Percentiles rank a stretch among this genome's conserved stretches.
Conservation (phyloP, 495 filamentous ascomycete species). For the Neurospora sp. region DNA sequence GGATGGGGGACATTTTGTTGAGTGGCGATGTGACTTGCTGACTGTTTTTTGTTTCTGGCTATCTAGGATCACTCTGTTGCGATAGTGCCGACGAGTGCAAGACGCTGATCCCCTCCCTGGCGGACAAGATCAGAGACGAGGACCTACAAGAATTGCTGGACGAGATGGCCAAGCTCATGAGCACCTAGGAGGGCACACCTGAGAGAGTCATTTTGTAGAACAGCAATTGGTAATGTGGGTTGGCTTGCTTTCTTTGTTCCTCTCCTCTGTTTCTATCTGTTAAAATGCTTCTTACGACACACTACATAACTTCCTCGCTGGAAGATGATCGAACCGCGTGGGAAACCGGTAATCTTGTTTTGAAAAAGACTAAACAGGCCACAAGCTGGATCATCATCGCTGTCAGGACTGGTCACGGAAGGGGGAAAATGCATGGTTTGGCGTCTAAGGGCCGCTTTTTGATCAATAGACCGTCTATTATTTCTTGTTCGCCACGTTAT, state of each 20-base stretch:
- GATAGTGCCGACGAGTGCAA: constrained; percentile 91
- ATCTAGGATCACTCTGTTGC: constrained; percentile 75
- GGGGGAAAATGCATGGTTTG: not conserved
- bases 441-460: not conserved
- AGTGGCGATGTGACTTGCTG: not conserved
- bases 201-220: not conserved
- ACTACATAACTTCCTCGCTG: not conserved
- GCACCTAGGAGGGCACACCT: constrained; percentile 3
- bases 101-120: constrained; percentile 83
- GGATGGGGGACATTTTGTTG: not conserved
- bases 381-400: not conserved
- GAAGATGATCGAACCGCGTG: not conserved
- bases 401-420: not conserved
- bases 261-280: not conserved
- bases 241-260: not conserved
- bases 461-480: not conserved
- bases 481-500: not conserved
- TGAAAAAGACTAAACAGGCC: not conserved
- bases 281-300: not conserved
- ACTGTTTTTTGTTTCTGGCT: not conserved
- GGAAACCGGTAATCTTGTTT: not conserved
- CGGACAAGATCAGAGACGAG: constrained; percentile 76
- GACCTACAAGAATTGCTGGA: constrained; percentile 80
- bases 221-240: not conserved
- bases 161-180: constrained; percentile 69